phyloP scores from a whole-genome alignment of 192 early-diverging fungal species.

The Backusella tuberculispora region DNA sequence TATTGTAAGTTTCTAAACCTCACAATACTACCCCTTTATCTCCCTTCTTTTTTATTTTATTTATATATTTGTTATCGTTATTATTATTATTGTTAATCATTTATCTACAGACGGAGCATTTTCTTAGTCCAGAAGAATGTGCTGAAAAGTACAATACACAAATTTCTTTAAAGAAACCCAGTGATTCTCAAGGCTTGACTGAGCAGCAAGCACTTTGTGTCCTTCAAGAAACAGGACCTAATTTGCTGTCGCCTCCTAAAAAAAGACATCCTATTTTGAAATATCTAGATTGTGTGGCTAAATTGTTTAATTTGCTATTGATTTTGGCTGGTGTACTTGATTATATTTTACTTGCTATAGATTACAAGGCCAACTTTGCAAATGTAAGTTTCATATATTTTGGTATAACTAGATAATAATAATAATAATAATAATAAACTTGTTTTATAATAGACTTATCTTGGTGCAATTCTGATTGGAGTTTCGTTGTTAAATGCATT shows the following conservation, averaged over 20 bases:
- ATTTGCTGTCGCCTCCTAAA: constrained; percentile 87
- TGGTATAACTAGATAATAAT: neutral
- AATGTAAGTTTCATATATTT: constrained; percentile 60
- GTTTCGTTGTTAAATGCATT: constrained; percentile 90
- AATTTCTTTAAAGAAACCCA: constrained; percentile 65
- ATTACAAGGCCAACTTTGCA: constrained; percentile 71
- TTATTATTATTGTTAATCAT: neutral
- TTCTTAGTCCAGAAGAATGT: constrained; percentile 49
- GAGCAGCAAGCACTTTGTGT: constrained; percentile 63
- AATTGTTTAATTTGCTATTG: constrained; percentile 90
- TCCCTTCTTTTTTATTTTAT: too few relatives aligned
- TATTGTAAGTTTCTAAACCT: constrained; percentile 49
- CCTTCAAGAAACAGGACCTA: constrained; percentile 76
- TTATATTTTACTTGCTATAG: constrained; percentile 82
- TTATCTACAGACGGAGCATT: constrained; percentile 52
- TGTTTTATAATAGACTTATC: constrained; percentile 65
- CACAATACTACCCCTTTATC: neutral
- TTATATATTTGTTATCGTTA: neutral
- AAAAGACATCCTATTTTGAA: constrained; percentile 73
- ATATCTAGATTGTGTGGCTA: constrained; percentile 74
- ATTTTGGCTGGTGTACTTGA: constrained; percentile 80
- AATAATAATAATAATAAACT: neutral
- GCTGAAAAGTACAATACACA: constrained; percentile 44
- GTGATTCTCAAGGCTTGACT: constrained; percentile 72
- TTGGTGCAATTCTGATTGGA: constrained; percentile 85